Conservation (phyloP, 2,329 filamentous ascomycete genomes). For the Lasiodiplodia sp. region DNA sequence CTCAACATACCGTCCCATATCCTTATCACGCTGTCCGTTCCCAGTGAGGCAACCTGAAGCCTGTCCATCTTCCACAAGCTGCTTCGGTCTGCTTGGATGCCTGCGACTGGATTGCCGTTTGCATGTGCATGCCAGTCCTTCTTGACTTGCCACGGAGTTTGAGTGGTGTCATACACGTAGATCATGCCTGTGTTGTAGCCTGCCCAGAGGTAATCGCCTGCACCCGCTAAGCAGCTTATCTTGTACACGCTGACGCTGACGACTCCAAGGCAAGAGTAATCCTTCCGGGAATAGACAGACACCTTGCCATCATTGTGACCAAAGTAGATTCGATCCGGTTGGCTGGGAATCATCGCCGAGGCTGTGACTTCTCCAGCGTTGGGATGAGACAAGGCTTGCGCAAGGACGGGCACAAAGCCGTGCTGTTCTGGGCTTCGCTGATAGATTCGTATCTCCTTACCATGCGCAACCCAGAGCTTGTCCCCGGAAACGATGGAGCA, state of each 20-base stretch:
- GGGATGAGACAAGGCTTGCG: constrained; percentile 73
- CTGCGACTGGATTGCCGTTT: constrained; percentile 82
- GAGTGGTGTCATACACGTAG: constrained; percentile 85
- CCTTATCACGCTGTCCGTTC: constrained; percentile 83
- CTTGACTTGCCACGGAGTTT: constrained; percentile 84
- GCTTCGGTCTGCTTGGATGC: constrained; percentile 78
- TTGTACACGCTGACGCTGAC: constrained; percentile 93
- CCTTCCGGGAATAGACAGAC: constrained; percentile 83
- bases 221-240: constrained; percentile 84
- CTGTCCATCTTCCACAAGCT: constrained; percentile 86
- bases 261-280: constrained; percentile 79
- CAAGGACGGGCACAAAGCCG: constrained; percentile 76
- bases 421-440: constrained; percentile 73
- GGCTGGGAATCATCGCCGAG: constrained; percentile 75
- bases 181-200: constrained; percentile 94
- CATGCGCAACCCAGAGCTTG: constrained; percentile 85
- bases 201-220: constrained; percentile 86
- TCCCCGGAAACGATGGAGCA: constrained; percentile 89
- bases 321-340: constrained; percentile 83
- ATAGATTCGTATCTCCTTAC: constrained; percentile 87
- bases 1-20: constrained; percentile 93
- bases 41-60: constrained; percentile 84
- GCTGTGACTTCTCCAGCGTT: constrained; percentile 87
- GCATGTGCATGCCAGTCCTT: constrained; percentile 97
- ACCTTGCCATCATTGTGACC: constrained; percentile 94